Percentiles rank a stretch among this genome's conserved stretches.
Evolutionary conservation across 2,329 filamentous ascomycete genomes (phyloP).

Genomic region (Rhynchosporium agropyri): DNA sequence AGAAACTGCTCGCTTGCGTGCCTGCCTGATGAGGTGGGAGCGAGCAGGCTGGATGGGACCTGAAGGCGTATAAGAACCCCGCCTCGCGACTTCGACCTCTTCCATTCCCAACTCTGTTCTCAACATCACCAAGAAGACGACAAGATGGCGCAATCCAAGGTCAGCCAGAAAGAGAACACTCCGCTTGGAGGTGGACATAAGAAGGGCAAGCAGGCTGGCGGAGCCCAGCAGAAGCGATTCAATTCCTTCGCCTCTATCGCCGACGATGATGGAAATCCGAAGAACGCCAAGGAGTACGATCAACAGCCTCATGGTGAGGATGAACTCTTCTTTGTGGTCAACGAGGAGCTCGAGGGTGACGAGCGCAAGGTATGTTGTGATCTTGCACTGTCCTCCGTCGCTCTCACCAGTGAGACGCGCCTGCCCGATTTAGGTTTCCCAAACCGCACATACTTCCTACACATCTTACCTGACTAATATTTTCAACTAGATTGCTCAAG

Average conservation of each 20-base stretch:
- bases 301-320: not conserved
- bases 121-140: not conserved
- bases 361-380: constrained; percentile 10
- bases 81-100: not conserved
- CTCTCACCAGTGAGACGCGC: not conserved
- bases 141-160: not conserved
- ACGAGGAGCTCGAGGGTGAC: constrained; percentile 5
- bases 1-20: too few relatives aligned
- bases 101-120: not conserved
- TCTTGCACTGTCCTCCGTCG: not conserved
- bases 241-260: constrained; percentile 11
- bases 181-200: not conserved
- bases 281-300: constrained; percentile 18
- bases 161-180: not conserved
- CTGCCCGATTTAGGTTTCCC: not conserved
- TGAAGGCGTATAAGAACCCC: too few relatives aligned
- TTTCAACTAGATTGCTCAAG: constrained; percentile 4
- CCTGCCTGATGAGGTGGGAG: too few relatives aligned
- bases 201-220: constrained; percentile 1
- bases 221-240: not conserved
- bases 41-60: too few relatives aligned
- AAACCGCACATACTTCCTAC: not conserved
- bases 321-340: constrained; percentile 20
- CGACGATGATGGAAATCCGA: constrained; percentile 17
- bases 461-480: not conserved